Conservation (phyloP, 2,329 filamentous ascomycete species). For the Microascus cirrosus region DNA sequence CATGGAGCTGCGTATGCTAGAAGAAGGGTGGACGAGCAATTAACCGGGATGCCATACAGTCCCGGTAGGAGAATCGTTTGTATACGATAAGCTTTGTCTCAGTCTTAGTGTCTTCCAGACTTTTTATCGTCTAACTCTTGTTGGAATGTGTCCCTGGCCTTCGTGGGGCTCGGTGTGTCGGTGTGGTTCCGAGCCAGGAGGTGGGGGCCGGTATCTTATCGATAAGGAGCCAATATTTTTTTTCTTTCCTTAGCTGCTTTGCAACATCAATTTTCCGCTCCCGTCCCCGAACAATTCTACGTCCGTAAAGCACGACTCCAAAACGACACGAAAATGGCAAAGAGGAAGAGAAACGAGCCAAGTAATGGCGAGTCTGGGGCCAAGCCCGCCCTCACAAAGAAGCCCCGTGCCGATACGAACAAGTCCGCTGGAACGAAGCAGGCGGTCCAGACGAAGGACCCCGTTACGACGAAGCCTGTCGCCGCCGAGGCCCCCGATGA, state of each 20-base stretch:
- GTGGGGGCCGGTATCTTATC: slow-evolving; percentile 6
- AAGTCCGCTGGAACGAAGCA: slow-evolving; percentile 4
- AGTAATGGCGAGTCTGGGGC: slow-evolving; percentile 13
- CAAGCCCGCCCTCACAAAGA: slow-evolving; percentile 18
- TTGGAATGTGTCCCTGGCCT: background rate
- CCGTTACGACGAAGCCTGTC: slow-evolving; percentile 5
- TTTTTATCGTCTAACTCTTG: background rate
- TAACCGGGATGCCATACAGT: background rate
- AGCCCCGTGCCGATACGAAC: slow-evolving; percentile 12
- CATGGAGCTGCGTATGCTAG: background rate
- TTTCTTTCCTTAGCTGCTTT: background rate
- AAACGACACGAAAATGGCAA: slow-evolving; percentile 25
- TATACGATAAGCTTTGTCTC: background rate
- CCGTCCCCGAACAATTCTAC: background rate
- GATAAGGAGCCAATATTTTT: slow-evolving; percentile 7
- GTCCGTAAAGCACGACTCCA: background rate
- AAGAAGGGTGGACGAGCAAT: background rate
- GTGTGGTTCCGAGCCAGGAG: background rate
- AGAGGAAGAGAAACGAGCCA: slow-evolving; percentile 34
- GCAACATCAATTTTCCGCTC: slow-evolving; percentile 1
- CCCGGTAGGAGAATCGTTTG: background rate
- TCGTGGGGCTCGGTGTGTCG: background rate
- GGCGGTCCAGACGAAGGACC: background rate
- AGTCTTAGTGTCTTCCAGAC: background rate
- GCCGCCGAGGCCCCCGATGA: background rate